phyloP scores from a whole-genome alignment of 495 filamentous ascomycete genomes.

The Bacidia rubella region DNA sequence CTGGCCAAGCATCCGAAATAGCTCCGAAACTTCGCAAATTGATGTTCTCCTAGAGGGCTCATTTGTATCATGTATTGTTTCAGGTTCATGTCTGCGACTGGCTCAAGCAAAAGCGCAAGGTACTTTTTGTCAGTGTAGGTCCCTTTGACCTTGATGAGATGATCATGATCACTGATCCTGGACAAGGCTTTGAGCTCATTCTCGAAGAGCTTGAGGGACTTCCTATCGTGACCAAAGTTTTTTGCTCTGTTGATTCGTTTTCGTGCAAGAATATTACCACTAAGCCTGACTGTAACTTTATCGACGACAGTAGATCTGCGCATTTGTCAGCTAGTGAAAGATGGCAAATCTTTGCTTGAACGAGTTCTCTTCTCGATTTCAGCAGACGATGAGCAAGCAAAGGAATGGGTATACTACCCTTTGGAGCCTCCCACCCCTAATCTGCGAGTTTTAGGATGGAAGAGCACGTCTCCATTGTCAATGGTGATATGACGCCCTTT shows the following conservation, averaged over 20 bases:
- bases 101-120: slow-evolving; percentile 22
- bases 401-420: no score
- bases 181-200: slow-evolving; percentile 3
- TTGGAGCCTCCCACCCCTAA: slow-evolving; percentile 1
- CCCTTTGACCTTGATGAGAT: neutral
- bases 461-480: slow-evolving; percentile 3
- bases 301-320: neutral
- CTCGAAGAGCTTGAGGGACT: slow-evolving; percentile 1
- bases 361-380: neutral
- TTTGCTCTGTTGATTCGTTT: slow-evolving; percentile 1
- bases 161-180: neutral
- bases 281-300: neutral
- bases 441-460: neutral
- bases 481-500: neutral
- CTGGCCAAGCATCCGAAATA: slow-evolving; percentile 30
- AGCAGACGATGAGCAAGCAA: neutral
- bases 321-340: neutral
- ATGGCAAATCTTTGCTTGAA: neutral
- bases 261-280: neutral
- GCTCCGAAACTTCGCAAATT: slow-evolving; percentile 9
- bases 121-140: slow-evolving; percentile 23
- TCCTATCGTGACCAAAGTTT: slow-evolving; percentile 4
- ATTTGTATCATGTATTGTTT: slow-evolving; percentile 6
- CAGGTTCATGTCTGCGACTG: slow-evolving; percentile 25
- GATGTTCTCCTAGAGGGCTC: neutral